Evolutionary conservation across 1,284 basidiomycete species (phyloP).

Genomic region (Paramarasmius palmivorus): DNA sequence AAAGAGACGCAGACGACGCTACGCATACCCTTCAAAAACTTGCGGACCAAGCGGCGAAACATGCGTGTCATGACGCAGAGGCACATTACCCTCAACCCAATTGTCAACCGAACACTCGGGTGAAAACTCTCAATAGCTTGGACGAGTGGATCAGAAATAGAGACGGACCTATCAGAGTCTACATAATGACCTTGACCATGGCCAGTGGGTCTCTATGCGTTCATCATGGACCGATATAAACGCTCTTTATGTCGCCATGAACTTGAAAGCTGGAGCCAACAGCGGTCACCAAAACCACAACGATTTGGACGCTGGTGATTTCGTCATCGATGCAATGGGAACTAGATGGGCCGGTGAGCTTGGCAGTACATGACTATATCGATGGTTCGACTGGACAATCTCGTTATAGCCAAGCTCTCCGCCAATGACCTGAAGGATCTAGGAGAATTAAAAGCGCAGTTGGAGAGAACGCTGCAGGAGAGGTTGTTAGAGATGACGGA

Average conservation of each 20-base stretch:
- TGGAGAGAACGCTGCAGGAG: slow-evolving; percentile 60
- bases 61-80: neutral
- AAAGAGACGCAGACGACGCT: too few relatives aligned
- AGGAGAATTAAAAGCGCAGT: slow-evolving; percentile 52
- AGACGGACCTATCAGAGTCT: too few relatives aligned
- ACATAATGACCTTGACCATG: slow-evolving; percentile 54
- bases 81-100: neutral
- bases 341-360: slow-evolving; percentile 96
- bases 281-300: slow-evolving; percentile 89
- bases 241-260: slow-evolving; percentile 83
- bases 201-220: slow-evolving; percentile 92
- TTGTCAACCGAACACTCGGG: slow-evolving; percentile 2
- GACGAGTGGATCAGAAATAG: too few relatives aligned
- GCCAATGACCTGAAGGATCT: slow-evolving; percentile 48
- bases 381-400: slow-evolving; percentile 25
- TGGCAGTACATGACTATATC: slow-evolving; percentile 55
- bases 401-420: slow-evolving; percentile 42
- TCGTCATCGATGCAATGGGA: slow-evolving; percentile 93
- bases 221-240: slow-evolving; percentile 89
- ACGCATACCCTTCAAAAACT: too few relatives aligned
- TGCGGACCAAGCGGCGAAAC: too few relatives aligned
- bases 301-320: slow-evolving; percentile 91
- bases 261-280: slow-evolving; percentile 83
- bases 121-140: neutral
- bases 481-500: slow-evolving; percentile 49